Evolutionary conservation across 2,329 filamentous ascomycete genomes (phyloP).

Genomic region (Emergomyces pasteurianus): DNA sequence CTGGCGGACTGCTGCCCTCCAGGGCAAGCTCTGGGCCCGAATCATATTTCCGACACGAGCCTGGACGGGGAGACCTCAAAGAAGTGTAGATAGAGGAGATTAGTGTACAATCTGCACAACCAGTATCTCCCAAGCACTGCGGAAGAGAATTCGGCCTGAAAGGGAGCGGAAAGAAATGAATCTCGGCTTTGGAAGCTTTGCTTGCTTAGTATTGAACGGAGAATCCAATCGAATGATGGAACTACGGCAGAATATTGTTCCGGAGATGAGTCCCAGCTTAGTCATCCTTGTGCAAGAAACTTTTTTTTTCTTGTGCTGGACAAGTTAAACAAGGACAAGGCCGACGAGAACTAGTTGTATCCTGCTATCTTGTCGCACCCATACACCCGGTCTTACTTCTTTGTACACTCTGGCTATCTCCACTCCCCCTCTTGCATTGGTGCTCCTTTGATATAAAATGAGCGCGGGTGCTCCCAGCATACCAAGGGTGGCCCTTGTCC

Average conservation of each 20-base stretch:
- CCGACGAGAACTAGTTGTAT: slow-evolving; percentile 6
- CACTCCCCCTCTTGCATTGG: slow-evolving; percentile 3
- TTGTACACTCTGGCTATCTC: slow-evolving; percentile 8
- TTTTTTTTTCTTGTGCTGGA: slow-evolving; percentile 20
- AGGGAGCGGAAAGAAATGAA: not conserved
- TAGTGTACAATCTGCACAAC: not conserved
- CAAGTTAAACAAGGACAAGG: slow-evolving; percentile 1
- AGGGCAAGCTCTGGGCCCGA: slow-evolving; percentile 52
- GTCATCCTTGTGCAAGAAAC: slow-evolving; percentile 13
- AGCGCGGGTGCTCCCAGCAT: slow-evolving; percentile 28
- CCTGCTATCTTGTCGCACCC: not conserved
- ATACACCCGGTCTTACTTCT: slow-evolving; percentile 1
- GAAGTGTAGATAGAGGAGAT: slow-evolving; percentile 6
- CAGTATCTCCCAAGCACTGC: not conserved
- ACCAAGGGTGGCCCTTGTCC: slow-evolving; percentile 32
- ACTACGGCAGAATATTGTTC: slow-evolving; percentile 21
- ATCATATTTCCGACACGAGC: slow-evolving; percentile 40
- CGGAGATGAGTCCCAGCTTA: not conserved
- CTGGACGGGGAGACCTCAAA: slow-evolving; percentile 5
- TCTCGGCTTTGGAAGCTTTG: not conserved
- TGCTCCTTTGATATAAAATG: slow-evolving; percentile 21
- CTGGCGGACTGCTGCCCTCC: slow-evolving; percentile 48
- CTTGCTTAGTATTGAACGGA: not conserved
- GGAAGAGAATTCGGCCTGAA: not conserved
- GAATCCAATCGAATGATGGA: slow-evolving; percentile 5